phyloP scores from a whole-genome alignment of 2,329 filamentous ascomycete species.

The Xylaria sp. region DNA sequence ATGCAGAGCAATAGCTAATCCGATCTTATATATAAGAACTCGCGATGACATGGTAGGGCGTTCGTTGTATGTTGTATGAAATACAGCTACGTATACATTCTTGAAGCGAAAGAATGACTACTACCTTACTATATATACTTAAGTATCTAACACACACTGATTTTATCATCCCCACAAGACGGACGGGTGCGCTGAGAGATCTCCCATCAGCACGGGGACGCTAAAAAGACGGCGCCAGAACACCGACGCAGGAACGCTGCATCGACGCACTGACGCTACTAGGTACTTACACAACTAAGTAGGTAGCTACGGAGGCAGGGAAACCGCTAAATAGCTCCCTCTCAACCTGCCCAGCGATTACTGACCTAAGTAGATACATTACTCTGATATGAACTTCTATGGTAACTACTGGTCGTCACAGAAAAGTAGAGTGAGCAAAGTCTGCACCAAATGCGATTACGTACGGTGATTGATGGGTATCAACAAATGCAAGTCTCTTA shows the following conservation, averaged over 20 bases:
- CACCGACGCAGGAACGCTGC: constrained; percentile 40
- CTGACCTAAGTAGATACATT: no score
- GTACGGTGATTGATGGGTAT: background rate
- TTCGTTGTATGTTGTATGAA: no score
- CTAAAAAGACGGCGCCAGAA: constrained; percentile 37
- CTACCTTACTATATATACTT: no score
- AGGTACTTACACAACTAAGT: background rate
- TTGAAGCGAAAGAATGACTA: no score
- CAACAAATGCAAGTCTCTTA: constrained; percentile 2
- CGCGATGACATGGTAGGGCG: no score
- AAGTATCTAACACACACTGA: no score
- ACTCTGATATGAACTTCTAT: background rate
- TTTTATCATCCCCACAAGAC: no score
- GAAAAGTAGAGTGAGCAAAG: background rate
- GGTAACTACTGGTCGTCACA: background rate
- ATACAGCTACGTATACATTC: no score
- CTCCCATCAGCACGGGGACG: constrained; percentile 38
- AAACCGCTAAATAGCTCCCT: background rate
- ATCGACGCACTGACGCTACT: constrained; percentile 26
- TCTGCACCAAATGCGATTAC: no score
- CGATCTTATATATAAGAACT: no score
- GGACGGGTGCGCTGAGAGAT: background rate
- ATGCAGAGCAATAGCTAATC: no score
- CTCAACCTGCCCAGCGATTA: no score
- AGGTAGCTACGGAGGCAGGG: constrained; percentile 1